Percentiles rank a stretch among this genome's conserved stretches.
Conservation (phyloP, 1,139 yeast species). For the Scheffersomyces stambukii region DNA sequence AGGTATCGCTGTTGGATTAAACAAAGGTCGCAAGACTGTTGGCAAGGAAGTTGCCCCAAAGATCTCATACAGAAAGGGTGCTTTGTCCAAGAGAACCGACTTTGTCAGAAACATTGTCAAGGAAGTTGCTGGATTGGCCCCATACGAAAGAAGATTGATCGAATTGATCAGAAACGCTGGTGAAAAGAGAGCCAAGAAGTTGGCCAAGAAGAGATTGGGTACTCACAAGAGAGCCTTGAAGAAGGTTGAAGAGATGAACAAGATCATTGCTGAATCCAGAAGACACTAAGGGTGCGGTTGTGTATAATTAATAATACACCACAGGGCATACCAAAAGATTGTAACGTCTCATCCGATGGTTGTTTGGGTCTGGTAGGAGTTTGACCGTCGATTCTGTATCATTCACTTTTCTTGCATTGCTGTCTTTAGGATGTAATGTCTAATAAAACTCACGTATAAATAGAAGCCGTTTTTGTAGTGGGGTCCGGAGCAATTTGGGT, state of each 20-base stretch:
- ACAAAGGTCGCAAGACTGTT: conserved; percentile 98
- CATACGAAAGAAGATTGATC: conserved; percentile 99
- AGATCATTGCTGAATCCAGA: conserved; percentile 97
- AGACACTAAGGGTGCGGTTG: conserved; percentile 44
- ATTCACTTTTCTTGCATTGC: too few relatives aligned
- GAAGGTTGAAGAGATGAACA: conserved; percentile 98
- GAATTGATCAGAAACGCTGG: conserved; percentile 99
- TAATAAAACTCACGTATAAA: conserved; percentile 1
- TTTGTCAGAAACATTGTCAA: conserved; percentile 94
- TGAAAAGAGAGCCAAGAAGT: conserved; percentile 99
- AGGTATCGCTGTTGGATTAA: conserved; percentile 98
- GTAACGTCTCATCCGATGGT: too few relatives aligned
- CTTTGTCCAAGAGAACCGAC: conserved; percentile 89
- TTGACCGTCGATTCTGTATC: too few relatives aligned
- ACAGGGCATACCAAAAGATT: conserved; percentile 1
- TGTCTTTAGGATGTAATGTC: too few relatives aligned
- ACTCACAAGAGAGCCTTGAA: conserved; percentile 99
- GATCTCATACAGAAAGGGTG: conserved; percentile 96
- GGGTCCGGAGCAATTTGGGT: conserved; percentile 6
- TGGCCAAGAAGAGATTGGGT: conserved; percentile 99
- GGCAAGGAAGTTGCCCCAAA: conserved; percentile 91
- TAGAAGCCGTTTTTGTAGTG: conserved; percentile 6
- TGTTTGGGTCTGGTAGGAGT: too few relatives aligned
- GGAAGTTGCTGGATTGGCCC: conserved; percentile 99
- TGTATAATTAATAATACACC: background rate